Conservation (phyloP, 106 monocot species). For the Platanthera guangdongensis region DNA sequence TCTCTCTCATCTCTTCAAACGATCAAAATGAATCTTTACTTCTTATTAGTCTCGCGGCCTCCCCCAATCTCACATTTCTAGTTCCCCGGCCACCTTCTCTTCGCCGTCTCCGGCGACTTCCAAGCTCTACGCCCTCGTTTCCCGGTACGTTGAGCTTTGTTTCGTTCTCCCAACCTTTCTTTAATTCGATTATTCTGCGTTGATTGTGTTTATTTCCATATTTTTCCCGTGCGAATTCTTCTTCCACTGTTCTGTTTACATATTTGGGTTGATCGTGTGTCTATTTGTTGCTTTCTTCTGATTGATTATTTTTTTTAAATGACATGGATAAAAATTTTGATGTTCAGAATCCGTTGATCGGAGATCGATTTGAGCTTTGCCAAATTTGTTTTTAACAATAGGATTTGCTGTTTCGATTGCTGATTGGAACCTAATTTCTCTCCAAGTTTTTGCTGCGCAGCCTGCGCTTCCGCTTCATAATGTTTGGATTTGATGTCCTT, state of each 20-base stretch:
- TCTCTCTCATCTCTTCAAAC: background rate
- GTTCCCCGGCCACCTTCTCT: background rate
- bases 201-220: no score
- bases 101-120: background rate
- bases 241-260: no score
- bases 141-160: background rate
- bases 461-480: background rate
- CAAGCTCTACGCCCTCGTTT: background rate
- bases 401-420: background rate
- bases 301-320: background rate
- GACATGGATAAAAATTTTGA: background rate
- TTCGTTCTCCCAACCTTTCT: no score
- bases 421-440: background rate
- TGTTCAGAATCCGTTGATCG: background rate
- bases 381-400: background rate
- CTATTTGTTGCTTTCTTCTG: background rate
- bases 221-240: no score
- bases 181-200: no score
- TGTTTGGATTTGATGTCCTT: background rate
- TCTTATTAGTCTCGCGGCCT: background rate
- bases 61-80: background rate
- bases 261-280: no score
- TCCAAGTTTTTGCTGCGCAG: background rate
- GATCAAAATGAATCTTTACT: background rate
- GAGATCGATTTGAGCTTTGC: background rate